A percentile compares a stretch with the other conserved stretches of the same genome.
Conservation (phyloP, 2,329 filamentous ascomycete genomes). For the Penicillium capsulatum region DNA sequence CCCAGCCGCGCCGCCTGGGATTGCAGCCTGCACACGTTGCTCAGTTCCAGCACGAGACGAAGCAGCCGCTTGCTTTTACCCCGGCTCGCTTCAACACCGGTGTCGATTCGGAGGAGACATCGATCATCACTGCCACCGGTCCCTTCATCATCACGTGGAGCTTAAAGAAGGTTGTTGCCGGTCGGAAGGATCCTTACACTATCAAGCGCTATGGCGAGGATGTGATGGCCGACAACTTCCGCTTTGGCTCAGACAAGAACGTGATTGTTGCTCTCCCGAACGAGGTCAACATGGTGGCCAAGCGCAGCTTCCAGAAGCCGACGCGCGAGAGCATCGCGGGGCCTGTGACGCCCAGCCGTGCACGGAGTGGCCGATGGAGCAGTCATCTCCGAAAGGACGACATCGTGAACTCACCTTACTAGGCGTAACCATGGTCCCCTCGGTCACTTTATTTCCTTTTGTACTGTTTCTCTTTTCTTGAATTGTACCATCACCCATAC, state of each 20-base stretch:
- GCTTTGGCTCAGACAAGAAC: conserved; percentile 94
- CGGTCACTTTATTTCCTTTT: conserved; percentile 1
- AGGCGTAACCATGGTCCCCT: conserved; percentile 8
- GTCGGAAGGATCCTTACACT: conserved; percentile 81
- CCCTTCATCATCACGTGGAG: conserved; percentile 97
- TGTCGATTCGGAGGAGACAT: conserved; percentile 74
- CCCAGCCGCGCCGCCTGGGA: conserved; percentile 83
- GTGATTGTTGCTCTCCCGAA: conserved; percentile 96
- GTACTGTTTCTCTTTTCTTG: conserved; percentile 11
- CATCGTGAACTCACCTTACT: conserved; percentile 72
- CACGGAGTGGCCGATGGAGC: conserved; percentile 31
- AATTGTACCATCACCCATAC: conserved; percentile 28
- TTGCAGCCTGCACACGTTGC: conserved; percentile 89
- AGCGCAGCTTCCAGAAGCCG: conserved; percentile 76
- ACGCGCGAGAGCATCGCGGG: conserved; percentile 89
- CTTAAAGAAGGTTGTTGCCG: conserved; percentile 79
- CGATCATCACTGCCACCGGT: conserved; percentile 92
- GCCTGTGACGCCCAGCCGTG: conserved; percentile 46
- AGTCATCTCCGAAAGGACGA: conserved; percentile 67
- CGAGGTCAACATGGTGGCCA: conserved; percentile 96
- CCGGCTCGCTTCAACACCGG: conserved; percentile 92
- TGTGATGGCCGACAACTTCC: conserved; percentile 98
- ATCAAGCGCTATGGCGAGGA: conserved; percentile 96
- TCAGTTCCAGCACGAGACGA: conserved; percentile 95
- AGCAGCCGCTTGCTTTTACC: conserved; percentile 79